A percentile compares a stretch with the other conserved stretches of the same genome.
Evolutionary conservation across 2,329 filamentous ascomycete species (phyloP).

Genomic region (Aureobasidium uvarum): DNA sequence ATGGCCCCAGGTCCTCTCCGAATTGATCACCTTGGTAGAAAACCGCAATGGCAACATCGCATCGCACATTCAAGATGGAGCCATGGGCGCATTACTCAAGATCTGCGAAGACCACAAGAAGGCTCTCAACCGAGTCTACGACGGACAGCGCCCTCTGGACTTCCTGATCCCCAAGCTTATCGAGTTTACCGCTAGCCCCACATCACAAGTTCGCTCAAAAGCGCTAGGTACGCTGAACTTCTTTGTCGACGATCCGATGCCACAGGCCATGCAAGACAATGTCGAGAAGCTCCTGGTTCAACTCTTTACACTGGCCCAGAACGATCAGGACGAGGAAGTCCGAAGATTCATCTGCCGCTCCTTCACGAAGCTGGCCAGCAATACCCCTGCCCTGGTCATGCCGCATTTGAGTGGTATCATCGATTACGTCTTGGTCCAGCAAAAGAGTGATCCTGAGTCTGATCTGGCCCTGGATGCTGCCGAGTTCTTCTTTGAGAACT

Average conservation of each 20-base stretch:
- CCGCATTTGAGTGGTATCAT: constrained; percentile 87
- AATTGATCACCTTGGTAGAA: constrained; percentile 73
- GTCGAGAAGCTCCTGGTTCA: constrained; percentile 79
- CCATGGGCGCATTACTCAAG: constrained; percentile 88
- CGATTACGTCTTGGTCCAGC: constrained; percentile 88
- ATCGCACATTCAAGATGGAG: constrained; percentile 78
- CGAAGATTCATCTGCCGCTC: constrained; percentile 89
- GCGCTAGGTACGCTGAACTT: constrained; percentile 86
- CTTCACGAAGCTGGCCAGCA: constrained; percentile 88
- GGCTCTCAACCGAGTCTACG: constrained; percentile 80
- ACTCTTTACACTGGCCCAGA: constrained; percentile 71
- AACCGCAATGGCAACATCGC: constrained; percentile 68
- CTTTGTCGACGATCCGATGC: constrained; percentile 74
- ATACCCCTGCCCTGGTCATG: constrained; percentile 82
- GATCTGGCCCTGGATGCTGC: constrained; percentile 92
- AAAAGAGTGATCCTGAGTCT: constrained; percentile 75
- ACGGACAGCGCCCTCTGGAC: constrained; percentile 82
- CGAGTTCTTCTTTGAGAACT: constrained; percentile 95
- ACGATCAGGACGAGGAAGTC: constrained; percentile 76
- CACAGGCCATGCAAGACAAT: constrained; percentile 71
- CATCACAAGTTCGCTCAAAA: constrained; percentile 73
- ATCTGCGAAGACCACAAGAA: constrained; percentile 96
- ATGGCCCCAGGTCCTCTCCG: constrained; percentile 87
- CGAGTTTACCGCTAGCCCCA: constrained; percentile 73
- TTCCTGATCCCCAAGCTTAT: constrained; percentile 89